Evolutionary conservation across 2,329 filamentous ascomycete genomes (phyloP).

Genomic region (Trichophyton schoenleinii): DNA sequence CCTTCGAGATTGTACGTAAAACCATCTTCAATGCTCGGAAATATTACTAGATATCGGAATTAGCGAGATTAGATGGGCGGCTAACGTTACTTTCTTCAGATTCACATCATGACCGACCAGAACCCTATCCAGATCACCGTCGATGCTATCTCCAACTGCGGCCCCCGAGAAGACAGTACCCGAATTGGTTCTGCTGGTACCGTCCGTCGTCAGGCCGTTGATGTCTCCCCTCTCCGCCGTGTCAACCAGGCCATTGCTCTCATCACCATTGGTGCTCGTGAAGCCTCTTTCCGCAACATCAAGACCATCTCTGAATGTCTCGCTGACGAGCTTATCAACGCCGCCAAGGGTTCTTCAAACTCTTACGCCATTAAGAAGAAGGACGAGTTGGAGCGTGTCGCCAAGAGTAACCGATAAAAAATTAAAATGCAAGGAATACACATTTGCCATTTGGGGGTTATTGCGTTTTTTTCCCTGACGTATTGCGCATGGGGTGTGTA

Average conservation of each 20-base stretch:
- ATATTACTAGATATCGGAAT: not conserved
- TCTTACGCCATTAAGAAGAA: conserved; percentile 99
- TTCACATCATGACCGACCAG: conserved; percentile 99
- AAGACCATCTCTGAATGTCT: conserved; percentile 99
- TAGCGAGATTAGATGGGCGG: conserved; percentile 2
- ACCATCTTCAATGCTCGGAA: not conserved
- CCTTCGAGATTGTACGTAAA: conserved; percentile 93
- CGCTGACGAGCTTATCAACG: conserved; percentile 99
- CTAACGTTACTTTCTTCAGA: conserved; percentile 41
- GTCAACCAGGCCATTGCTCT: conserved; percentile 99
- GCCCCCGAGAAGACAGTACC: conserved; percentile 98
- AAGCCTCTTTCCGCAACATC: conserved; percentile 99
- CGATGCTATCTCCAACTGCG: conserved; percentile 99
- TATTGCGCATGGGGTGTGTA: conserved; percentile 19
- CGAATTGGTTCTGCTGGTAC: conserved; percentile 99
- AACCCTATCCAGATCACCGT: conserved; percentile 99
- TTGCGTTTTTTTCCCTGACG: conserved; percentile 2
- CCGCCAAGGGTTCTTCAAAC: conserved; percentile 99
- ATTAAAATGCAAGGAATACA: conserved; percentile 36
- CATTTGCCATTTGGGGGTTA: conserved; percentile 19
- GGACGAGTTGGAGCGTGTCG: conserved; percentile 99
- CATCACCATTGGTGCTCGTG: conserved; percentile 95
- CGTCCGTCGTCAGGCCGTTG: conserved; percentile 98
- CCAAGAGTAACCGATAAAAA: conserved; percentile 98
- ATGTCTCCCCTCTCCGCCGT: conserved; percentile 97